A percentile compares a stretch with the other conserved stretches of the same genome.
These are phyloP conservation scores for Penicillium paxilli DNA, from an alignment of 495 filamentous ascomycete species.

Conservation along the genomic window DNA sequence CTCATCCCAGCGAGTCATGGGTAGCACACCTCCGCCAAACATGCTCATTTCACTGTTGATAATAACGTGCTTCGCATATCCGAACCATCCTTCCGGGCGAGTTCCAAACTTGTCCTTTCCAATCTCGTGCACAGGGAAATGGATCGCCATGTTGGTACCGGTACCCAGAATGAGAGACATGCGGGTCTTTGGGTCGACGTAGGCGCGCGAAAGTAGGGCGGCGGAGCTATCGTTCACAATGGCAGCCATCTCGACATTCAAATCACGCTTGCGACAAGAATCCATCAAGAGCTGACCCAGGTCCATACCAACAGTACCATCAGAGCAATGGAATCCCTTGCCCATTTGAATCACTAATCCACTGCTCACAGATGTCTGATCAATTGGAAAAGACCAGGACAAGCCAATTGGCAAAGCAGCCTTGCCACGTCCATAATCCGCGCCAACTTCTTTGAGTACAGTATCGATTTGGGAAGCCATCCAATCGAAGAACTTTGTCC, in stretches of 20 bases:
- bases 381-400: conserved; percentile 70
- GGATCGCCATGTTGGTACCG: conserved; percentile 81
- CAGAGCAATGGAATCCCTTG: conserved; percentile 63
- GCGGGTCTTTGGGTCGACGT: conserved; percentile 59
- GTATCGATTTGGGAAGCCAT: conserved; percentile 63
- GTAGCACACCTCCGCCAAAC: conserved; percentile 65
- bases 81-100: conserved; percentile 43
- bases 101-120: conserved; percentile 59
- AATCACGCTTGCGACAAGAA: conserved; percentile 51
- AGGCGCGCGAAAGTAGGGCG: conserved; percentile 76
- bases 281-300: conserved; percentile 57
- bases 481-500: conserved; percentile 66
- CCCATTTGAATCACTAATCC: conserved; percentile 64
- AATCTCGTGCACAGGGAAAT: conserved; percentile 63
- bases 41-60: conserved; percentile 92
- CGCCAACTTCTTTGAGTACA: conserved; percentile 43
- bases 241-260: conserved; percentile 60
- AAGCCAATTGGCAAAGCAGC: conserved; percentile 56
- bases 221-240: conserved; percentile 87
- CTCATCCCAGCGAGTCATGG: conserved; percentile 76
- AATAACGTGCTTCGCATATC: conserved; percentile 61
- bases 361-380: conserved; percentile 60
- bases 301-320: conserved; percentile 57
- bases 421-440: conserved; percentile 37
- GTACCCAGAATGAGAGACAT: conserved; percentile 85